Evolutionary conservation across 768 basidiomycete species (phyloP), one percentile per base, ranked within the genome.

Genomic region (Thelephora aurantiotincta): DNA sequence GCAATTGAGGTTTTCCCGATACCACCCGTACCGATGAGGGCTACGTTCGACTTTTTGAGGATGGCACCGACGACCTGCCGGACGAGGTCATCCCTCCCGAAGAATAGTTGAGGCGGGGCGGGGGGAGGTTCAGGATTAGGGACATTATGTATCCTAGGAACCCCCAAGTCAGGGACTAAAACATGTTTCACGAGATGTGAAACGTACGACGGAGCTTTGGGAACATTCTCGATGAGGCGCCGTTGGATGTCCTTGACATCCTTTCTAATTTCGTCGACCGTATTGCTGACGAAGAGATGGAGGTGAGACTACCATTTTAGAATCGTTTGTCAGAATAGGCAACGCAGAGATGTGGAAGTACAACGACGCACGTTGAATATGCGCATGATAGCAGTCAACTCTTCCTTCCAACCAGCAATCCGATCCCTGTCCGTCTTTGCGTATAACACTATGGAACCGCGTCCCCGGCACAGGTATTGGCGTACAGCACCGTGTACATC

Each of bases 1-100:
- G 50, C 50, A 35, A 51, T 33, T n/a, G 47, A 48, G 16, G 50
- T 51, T 35, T 51, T 51, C 37, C 50, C 50, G 16, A 49, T 51
- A 5, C 50, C 50, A 9, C 50, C 50, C 33, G 43, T 23, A 11
- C 49, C 49, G 35, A 50, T n/a, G 34, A 50, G 6, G 22, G 38
- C 38, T 6, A 41, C 38, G 14, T 41, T 16, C 14, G 16, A 16
- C 18, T 41, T 16, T 22, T 18, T n/a, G 4, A n/a, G 16, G 7
- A 41, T 16, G 14, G 22, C 16, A 22, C 14, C 14, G 38, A 41
- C 38, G 9, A 22, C 22, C 9, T 9, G 9, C 14, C 14, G 38
- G 11, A 41, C 38, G 22, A 41, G 4, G 38, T 9, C 38, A 7
- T 14, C 38, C 14, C 38, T 14, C 38, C 36, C 36, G 5, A 37